Conservation (phyloP, 169 alveolate genomes). For the Eimeria tenella region DNA sequence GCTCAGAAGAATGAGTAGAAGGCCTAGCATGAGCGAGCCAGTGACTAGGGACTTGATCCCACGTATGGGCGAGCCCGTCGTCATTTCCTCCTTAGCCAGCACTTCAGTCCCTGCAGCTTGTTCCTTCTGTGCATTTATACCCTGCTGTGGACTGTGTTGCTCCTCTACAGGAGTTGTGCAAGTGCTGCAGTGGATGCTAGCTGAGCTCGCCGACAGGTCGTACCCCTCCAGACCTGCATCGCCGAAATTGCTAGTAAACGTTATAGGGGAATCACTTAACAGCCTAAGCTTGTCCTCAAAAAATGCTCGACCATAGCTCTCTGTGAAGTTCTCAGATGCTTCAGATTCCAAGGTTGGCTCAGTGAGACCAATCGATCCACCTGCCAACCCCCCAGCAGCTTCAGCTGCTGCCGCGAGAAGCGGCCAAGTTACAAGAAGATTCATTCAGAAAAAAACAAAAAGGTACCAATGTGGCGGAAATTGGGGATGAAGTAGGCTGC, state of each 20-base stretch:
- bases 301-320: background rate
- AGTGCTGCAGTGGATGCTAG: constrained; percentile 16
- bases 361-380: constrained; percentile 53
- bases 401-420: constrained; percentile 24
- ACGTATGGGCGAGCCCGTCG: constrained; percentile 5
- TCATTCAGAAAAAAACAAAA: background rate
- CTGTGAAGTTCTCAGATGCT: background rate
- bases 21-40: background rate
- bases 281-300: background rate
- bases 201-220: background rate
- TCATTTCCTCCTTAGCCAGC: background rate
- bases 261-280: no score
- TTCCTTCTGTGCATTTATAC: no score
- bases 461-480: background rate
- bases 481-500: background rate
- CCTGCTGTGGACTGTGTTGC: no score
- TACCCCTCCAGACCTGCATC: background rate
- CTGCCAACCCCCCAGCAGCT: constrained; percentile 8
- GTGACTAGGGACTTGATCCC: constrained; percentile 1
- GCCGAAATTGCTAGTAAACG: no score
- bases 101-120: background rate
- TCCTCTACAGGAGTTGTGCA: constrained; percentile 21
- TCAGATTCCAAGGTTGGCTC: background rate
- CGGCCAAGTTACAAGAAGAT: constrained; percentile 21
- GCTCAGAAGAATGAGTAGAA: background rate